Conservation (phyloP, 1,139 yeast genomes). For the Cylindricascospora bacillispora region DNA sequence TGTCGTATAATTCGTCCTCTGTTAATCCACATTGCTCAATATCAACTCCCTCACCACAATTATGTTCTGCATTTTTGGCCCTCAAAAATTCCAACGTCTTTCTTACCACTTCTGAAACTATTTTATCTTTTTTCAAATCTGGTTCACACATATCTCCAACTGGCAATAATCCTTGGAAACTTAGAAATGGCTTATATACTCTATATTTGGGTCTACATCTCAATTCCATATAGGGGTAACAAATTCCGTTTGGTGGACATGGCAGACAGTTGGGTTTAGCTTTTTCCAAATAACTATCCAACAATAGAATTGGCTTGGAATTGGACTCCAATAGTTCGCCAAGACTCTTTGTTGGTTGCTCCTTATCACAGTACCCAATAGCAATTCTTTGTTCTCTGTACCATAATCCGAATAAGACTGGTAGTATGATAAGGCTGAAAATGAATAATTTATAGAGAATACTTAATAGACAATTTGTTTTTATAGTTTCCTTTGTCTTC, state of each 20-base stretch:
- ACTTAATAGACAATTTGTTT: conserved; percentile 8
- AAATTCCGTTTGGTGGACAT: conserved; percentile 76
- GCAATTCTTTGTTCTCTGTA: conserved; percentile 46
- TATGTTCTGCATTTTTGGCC: conserved; percentile 49
- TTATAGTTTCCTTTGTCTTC: conserved; percentile 5
- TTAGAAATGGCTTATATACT: conserved; percentile 41
- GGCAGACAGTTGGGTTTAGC: conserved; percentile 52
- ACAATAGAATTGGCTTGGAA: neutral
- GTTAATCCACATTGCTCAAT: conserved; percentile 38
- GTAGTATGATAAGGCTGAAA: conserved; percentile 10
- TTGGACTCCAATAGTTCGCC: conserved; percentile 2
- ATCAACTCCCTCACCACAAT: conserved; percentile 40
- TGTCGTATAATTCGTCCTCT: conserved; percentile 40
- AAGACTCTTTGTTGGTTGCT: conserved; percentile 28
- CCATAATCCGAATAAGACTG: conserved; percentile 37
- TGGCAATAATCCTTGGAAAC: conserved; percentile 46
- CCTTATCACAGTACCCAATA: conserved; percentile 60
- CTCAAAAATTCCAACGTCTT: conserved; percentile 58
- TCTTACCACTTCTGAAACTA: conserved; percentile 52
- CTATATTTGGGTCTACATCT: conserved; percentile 63
- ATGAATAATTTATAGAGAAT: conserved; percentile 8
- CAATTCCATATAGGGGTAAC: conserved; percentile 45
- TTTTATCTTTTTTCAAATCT: conserved; percentile 61
- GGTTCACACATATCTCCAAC: conserved; percentile 55
- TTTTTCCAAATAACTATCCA: conserved; percentile 10